phyloP scores from a whole-genome alignment of 1,284 basidiomycete genomes.

The Ustilago sp. region DNA sequence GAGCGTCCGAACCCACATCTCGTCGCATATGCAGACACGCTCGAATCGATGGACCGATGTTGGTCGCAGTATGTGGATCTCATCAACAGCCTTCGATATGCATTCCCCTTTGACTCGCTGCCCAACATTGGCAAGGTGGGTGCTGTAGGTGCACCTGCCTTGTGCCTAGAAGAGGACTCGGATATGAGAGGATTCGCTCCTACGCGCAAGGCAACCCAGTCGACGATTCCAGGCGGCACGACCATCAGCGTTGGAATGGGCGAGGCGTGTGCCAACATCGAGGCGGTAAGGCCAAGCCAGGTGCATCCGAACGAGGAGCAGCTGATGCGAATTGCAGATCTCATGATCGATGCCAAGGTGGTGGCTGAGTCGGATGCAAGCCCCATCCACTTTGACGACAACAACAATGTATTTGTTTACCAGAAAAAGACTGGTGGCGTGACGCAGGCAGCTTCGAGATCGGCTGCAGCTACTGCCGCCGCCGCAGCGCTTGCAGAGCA shows the following conservation, averaged over 20 bases:
- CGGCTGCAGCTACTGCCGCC: constrained; percentile 1
- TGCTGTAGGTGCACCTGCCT: constrained; percentile 58
- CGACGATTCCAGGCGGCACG: constrained; percentile 35
- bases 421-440: constrained; percentile 1
- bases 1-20: constrained; percentile 26
- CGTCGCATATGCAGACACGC: constrained; percentile 64
- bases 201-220: constrained; percentile 74
- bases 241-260: constrained; percentile 49
- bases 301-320: constrained; percentile 95
- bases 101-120: constrained; percentile 79
- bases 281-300: constrained; percentile 67
- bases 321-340: constrained; percentile 89
- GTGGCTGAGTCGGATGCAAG: constrained; percentile 74
- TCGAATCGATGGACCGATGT: constrained; percentile 72
- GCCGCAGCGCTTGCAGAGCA: constrained; percentile 7
- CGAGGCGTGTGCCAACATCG: constrained; percentile 46
- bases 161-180: constrained; percentile 87
- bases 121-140: constrained; percentile 72
- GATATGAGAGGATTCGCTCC: constrained; percentile 91
- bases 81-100: constrained; percentile 75
- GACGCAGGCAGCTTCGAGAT: neutral
- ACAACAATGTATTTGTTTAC: constrained; percentile 52
- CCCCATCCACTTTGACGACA: constrained; percentile 60
- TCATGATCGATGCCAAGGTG: constrained; percentile 80
- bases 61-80: constrained; percentile 81